Base-by-base conservation (phyloP, 176 grass and related monocot genomes). In the Triticum monococcum region DNA sequence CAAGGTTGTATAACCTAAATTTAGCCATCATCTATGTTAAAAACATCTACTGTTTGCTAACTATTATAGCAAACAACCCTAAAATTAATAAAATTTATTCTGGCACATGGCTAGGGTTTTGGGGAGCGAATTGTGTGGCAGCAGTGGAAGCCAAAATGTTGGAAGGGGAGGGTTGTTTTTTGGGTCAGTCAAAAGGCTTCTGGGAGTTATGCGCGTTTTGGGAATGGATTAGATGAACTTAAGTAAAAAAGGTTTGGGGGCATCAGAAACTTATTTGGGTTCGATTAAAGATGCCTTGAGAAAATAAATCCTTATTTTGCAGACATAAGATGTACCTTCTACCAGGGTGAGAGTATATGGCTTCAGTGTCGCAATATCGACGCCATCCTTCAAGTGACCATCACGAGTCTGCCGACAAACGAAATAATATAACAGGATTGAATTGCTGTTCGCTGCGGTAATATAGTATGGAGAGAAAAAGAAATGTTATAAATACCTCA, bases 291-390 rank as follows among this genome's bases (percentile, higher is more conserved):
- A 59, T 59, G 54, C 54, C 18, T 59, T 59, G 54, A 59, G 54
- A 22, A 22, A 59, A 59, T 59, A 59, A 22, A 22, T 59, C 54
- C 54, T 59, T 59, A 59, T 59, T 59, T 22, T 59, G 54, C 54
- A 59, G 18, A 22, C 41, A 43, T 59, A 22, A 59, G 18, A 22
- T 84, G 37, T 94, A 98, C 97, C 97, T 93, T 99, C 94, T 8
- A 94, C 67, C 18, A 99, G 24, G 9, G 72, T 86, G 41, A 99
- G 92, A 54, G 88, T 83, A 83, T 84, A 99, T 8, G 97, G 94
- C 81, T 99, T 99, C 45, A 96, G 64, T 26, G 90, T 88, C 8
- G 77, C 85, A 75, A 94, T 84, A 40, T 96, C 97, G 5, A 84
- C 87, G 9, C 83, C 77, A 77, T 96, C 92, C 54, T 99, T 96